phyloP scores from a whole-genome alignment of 2,329 filamentous ascomycete species.

The Pseudogymnoascus sp. region DNA sequence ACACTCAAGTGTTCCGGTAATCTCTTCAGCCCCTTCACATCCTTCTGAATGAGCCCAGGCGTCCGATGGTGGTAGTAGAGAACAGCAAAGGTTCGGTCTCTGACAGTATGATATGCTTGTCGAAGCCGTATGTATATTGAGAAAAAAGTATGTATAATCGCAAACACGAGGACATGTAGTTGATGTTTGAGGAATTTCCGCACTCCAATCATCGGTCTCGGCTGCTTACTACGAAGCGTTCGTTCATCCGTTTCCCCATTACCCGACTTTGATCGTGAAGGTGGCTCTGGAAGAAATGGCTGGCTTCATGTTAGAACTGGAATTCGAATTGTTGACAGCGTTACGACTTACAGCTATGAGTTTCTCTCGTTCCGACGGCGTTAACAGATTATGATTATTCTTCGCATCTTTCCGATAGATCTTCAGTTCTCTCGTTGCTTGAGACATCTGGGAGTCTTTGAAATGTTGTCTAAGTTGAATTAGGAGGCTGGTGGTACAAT shows the following conservation, averaged over 20 bases:
- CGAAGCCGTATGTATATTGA: constrained; percentile 80
- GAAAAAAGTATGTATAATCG: constrained; percentile 71
- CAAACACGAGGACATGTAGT: constrained; percentile 60
- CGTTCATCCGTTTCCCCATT: constrained; percentile 2
- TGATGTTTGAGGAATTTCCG: constrained; percentile 55
- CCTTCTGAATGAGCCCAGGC: constrained; percentile 82
- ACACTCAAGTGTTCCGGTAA: constrained; percentile 83
- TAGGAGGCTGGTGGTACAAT: neutral
- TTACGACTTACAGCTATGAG: constrained; percentile 35
- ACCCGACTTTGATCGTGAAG: constrained; percentile 10
- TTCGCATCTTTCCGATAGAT: constrained; percentile 41
- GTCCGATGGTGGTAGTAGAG: constrained; percentile 94
- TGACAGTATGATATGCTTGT: constrained; percentile 69
- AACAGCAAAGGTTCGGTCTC: constrained; percentile 71
- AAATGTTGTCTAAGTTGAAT: neutral
- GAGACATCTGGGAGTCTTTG: neutral
- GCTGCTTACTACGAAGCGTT: constrained; percentile 20
- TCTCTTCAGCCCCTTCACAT: constrained; percentile 66
- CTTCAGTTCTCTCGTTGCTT: constrained; percentile 29
- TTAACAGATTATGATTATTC: constrained; percentile 35
- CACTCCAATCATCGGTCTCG: constrained; percentile 40
- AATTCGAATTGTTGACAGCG: constrained; percentile 11
- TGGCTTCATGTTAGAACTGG: constrained; percentile 18
- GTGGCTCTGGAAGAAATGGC: constrained; percentile 28
- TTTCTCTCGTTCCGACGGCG: constrained; percentile 37